Conservation (phyloP, 148 eudicot species). For the Vaccinium myrtillus region DNA sequence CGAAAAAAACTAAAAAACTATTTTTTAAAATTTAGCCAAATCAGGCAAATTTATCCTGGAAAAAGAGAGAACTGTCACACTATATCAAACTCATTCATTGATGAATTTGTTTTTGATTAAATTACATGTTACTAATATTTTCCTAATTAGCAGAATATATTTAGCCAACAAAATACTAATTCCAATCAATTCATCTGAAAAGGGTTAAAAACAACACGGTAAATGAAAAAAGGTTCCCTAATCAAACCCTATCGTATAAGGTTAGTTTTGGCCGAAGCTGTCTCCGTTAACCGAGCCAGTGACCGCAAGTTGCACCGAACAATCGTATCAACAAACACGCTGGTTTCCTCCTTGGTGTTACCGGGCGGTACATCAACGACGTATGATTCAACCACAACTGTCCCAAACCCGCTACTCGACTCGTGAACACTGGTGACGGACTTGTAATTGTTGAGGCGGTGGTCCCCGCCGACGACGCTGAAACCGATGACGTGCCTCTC, state of each 20-base stretch:
- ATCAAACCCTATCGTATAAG: too few species aligned
- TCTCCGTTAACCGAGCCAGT: slow-evolving; percentile 29
- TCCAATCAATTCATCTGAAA: too few species aligned
- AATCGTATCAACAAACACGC: slow-evolving; percentile 36
- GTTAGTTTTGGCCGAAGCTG: not conserved
- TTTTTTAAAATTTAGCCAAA: too few species aligned
- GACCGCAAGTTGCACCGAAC: slow-evolving; percentile 37
- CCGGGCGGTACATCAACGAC: slow-evolving; percentile 38
- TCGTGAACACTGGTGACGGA: slow-evolving; percentile 33
- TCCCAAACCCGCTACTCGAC: slow-evolving; percentile 11
- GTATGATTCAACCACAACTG: slow-evolving; percentile 37
- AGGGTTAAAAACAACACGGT: not conserved
- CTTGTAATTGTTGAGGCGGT: slow-evolving; percentile 28
- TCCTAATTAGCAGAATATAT: too few species aligned
- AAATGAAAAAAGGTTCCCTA: not conserved
- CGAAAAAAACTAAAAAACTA: too few species aligned
- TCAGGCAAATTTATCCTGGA: too few species aligned
- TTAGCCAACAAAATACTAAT: too few species aligned
- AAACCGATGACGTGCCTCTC: slow-evolving; percentile 36
- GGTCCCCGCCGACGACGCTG: slow-evolving; percentile 33
- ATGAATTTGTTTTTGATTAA: not conserved
- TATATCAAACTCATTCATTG: too few species aligned
- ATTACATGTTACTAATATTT: too few species aligned
- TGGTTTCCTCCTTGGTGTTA: slow-evolving; percentile 35
- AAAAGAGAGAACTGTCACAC: too few species aligned